Conservation (phyloP, 768 basidiomycete species). For the Pholiota molesta region DNA sequence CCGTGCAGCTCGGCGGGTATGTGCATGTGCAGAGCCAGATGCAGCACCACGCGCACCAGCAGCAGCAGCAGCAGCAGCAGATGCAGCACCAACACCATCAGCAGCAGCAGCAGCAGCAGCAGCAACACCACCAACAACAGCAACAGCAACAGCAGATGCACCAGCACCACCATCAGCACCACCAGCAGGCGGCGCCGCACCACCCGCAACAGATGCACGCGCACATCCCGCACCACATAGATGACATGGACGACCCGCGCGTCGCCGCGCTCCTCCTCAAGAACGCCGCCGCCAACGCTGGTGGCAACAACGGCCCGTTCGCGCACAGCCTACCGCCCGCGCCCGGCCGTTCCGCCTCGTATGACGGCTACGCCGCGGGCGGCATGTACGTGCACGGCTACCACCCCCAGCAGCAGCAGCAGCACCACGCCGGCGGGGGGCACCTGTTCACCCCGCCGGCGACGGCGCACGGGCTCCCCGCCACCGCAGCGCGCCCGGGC, state of each 20-base stretch:
- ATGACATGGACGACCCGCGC: conserved; percentile 37
- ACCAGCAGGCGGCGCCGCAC: background rate
- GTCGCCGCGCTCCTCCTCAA: conserved; percentile 36
- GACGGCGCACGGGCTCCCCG: background rate
- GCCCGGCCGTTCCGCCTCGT: conserved; percentile 2
- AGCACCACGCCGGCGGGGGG: no score
- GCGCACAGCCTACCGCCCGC: conserved; percentile 30
- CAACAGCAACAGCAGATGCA: conserved; percentile 6
- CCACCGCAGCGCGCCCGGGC: background rate
- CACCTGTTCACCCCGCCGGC: conserved; percentile 4
- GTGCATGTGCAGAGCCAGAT: conserved; percentile 22
- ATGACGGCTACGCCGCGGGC: background rate
- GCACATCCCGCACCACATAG: conserved; percentile 14
- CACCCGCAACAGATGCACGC: background rate
- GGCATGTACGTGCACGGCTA: conserved; percentile 1
- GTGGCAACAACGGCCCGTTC: conserved; percentile 29
- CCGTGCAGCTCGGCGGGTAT: conserved; percentile 29
- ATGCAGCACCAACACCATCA: conserved; percentile 2
- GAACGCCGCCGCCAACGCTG: conserved; percentile 24
- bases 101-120: conserved; percentile 2
- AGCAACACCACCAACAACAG: conserved; percentile 5
- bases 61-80: conserved; percentile 19
- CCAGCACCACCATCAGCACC: conserved; percentile 6
- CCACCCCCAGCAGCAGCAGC: background rate
- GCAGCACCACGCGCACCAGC: conserved; percentile 24